Base-by-base conservation (phyloP, 169 alveolate genomes). In the Plasmodium coatneyi region DNA sequence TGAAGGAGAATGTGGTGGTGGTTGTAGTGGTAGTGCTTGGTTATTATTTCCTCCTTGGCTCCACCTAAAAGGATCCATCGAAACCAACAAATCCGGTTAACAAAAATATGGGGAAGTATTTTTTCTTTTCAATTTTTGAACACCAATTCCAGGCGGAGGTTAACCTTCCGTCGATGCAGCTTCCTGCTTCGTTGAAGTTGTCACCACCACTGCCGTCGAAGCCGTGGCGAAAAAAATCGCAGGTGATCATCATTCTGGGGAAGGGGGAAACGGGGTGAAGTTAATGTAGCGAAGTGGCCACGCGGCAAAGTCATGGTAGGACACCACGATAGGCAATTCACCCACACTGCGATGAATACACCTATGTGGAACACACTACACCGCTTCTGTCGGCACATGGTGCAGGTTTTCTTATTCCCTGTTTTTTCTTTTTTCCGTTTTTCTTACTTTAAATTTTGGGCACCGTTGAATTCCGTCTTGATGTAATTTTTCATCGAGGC, bases 61-160 rank as follows among this genome's bases (percentile, higher is more conserved):
- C 22, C 2, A 30, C 39, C 78, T 80, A 90, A 86, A 96, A 96
- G 9, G 97, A 22, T 39, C 99, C 99, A 82, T 98, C 99, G 95
- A 98, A 98, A 10, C 99, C 99, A 34, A 96, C 91, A 95, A 98
- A 98, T 34, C 99, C 98, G n/a, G 99, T 97, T 86, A 98, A 96
- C 56, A 98, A 94, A 95, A 98, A 98, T 39, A 98, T 95, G 22
- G 99, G 99, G 86, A 97, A 98, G 96, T 96, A 98, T 22, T 93
- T 92, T 93, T 98, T 98, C 96, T 97, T 97, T 91, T 98, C 99
- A 70, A 97, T 96, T 95, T 95, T 96, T 46, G 97, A 96, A 84
- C 99, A 98, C 99, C 99, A 97, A 92, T 98, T 98, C 98, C 99
- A 98, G 7, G 99, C 99, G 2, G 98, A 97, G 3, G 99, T 98